A percentile compares a stretch with the other conserved stretches of the same genome.
phyloP scores from a whole-genome alignment of 176 grass and related monocot species.

The Zoysia pacifica region DNA sequence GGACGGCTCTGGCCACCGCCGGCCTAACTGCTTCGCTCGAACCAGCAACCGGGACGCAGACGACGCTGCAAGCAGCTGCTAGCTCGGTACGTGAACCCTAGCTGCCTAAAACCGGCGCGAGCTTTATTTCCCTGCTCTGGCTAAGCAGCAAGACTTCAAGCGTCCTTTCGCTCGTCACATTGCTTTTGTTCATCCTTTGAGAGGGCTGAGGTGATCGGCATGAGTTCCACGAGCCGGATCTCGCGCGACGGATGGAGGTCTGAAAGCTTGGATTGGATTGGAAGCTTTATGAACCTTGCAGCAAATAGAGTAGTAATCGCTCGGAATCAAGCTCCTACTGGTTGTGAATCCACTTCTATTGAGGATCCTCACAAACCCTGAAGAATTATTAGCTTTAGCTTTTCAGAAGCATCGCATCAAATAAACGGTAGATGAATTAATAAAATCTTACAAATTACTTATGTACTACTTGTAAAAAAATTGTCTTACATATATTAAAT shows the following conservation, averaged over 20 bases:
- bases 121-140: constrained; percentile 6
- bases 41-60: constrained; percentile 3
- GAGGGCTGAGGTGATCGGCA: not conserved
- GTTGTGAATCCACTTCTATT: not conserved
- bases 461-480: no score
- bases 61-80: not conserved
- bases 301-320: not conserved
- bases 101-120: not conserved
- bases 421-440: not conserved
- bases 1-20: not conserved
- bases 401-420: not conserved
- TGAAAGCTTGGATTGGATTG: no score
- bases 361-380: not conserved
- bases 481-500: no score
- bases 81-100: not conserved
- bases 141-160: not conserved
- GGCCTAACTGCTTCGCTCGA: constrained; percentile 21
- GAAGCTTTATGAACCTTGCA: not conserved
- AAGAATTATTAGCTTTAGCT: not conserved
- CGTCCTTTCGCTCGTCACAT: not conserved
- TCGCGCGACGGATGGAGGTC: not conserved
- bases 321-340: not conserved
- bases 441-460: no score
- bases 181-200: not conserved
- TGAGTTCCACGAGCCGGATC: constrained; percentile 2